These are phyloP conservation scores for Leptoxyphium fumago DNA, from an alignment of 2,329 filamentous ascomycete species.

Conservation along the genomic window DNA sequence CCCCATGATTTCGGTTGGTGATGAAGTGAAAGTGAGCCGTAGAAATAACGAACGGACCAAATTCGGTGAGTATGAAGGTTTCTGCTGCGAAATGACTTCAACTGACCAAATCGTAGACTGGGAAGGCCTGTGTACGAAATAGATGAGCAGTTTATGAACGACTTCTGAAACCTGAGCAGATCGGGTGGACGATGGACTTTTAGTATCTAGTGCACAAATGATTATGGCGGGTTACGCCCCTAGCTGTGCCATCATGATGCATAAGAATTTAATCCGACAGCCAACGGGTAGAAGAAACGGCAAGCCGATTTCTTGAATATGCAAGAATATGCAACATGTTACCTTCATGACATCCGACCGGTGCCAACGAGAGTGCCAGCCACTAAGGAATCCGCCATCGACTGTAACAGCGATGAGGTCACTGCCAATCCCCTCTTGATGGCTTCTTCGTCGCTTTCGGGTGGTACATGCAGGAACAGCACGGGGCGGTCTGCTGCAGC, in stretches of 20 bases:
- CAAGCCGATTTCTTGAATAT: too few relatives aligned
- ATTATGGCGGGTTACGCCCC: too few relatives aligned
- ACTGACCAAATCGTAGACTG: slow-evolving; percentile 8
- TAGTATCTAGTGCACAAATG: too few relatives aligned
- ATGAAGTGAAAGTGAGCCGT: slow-evolving; percentile 27
- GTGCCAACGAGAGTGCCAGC: too few relatives aligned
- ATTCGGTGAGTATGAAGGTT: slow-evolving; percentile 26
- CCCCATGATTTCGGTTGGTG: slow-evolving; percentile 23
- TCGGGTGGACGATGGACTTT: too few relatives aligned
- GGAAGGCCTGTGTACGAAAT: slow-evolving; percentile 6
- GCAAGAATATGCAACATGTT: too few relatives aligned
- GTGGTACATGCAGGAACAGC: slow-evolving; percentile 29
- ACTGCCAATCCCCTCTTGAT: slow-evolving; percentile 19
- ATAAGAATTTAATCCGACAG: too few relatives aligned
- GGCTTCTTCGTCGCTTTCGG: slow-evolving; percentile 19
- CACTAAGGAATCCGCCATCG: slow-evolving; percentile 17
- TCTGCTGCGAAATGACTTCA: neutral
- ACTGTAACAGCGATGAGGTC: slow-evolving; percentile 18
- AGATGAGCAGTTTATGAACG: neutral
- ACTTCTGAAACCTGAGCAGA: too few relatives aligned
- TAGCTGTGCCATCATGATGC: too few relatives aligned
- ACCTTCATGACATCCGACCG: too few relatives aligned
- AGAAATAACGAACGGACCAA: slow-evolving; percentile 25
- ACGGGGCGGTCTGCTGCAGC: slow-evolving; percentile 16
- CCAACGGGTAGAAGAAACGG: too few relatives aligned